Base-by-base conservation (phyloP, 208 protist species). In the Vickermania spadyakhi region DNA sequence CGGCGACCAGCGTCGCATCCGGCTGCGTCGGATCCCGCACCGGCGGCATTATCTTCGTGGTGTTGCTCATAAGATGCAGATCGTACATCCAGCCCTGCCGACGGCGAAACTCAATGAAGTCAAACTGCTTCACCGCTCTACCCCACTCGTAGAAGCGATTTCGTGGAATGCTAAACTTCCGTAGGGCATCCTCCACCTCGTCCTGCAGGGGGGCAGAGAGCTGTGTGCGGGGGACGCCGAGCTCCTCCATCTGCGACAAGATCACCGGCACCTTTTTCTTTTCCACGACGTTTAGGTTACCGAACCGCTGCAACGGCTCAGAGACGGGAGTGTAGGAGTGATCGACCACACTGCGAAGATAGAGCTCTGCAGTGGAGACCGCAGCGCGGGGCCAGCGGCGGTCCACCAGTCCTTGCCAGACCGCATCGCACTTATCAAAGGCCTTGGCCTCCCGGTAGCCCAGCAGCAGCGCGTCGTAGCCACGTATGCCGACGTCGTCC, bases 1-100 rank as follows among this genome's bases (percentile, higher is more conserved):
- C 71, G n/a, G 50, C 60, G 0, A 66, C 79, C 65, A 86, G 72
- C 0, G 70, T 74, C 23, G 66, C 77, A 53, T 89, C 79, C 18
- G 77, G 66, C 62, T 81, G 64, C 41, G 70, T 80, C 7, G 82
- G 76, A 68, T 91, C 84, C 13, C 84, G 80, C 49, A 81, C 70
- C 23, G 81, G 83, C 21, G 77, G 79, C 45, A 85, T 62, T 56
- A 74, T 73, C 51, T 77, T 78, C 2, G 75, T 88, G 56, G 83
- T 87, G 70, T 75, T 77, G 66, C 86, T 86, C 83, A 94, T 91
- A 13, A 86, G 54, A 51, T 91, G 77, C 28, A 94, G 30, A 67
- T 94, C 87, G 61, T 91, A 91, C 74, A 94, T 72, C 84, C 87
- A 94, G n/a, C 87, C 87, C 49, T 91, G 66, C 31, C 84, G 84